These are phyloP conservation scores for Coemansia aciculifera DNA, from an alignment of 192 early-diverging fungal species.

Conservation along the genomic window DNA sequence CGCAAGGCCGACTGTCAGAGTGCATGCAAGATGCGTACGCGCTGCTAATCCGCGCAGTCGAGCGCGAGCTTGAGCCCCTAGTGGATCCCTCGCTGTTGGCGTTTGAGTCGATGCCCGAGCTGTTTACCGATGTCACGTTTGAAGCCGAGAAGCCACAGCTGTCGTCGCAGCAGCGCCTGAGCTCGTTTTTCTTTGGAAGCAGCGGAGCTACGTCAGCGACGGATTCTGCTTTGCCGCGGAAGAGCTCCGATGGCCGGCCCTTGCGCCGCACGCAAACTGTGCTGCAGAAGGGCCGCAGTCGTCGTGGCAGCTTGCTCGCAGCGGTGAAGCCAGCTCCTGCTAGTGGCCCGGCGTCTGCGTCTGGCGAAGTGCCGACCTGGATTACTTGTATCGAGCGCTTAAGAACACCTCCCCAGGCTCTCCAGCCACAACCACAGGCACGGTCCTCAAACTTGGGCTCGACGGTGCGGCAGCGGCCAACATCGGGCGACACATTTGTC, in stretches of 20 bases:
- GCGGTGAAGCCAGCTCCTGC: neutral
- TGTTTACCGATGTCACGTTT: conserved; percentile 55
- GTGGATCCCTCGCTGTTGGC: conserved; percentile 69
- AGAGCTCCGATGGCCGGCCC: conserved; percentile 48
- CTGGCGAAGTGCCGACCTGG: conserved; percentile 40
- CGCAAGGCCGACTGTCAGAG: conserved; percentile 80
- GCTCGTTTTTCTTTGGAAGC: conserved; percentile 47
- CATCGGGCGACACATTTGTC: conserved; percentile 54
- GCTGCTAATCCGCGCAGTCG: conserved; percentile 64
- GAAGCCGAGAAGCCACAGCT: conserved; percentile 35
- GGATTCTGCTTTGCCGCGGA: conserved; percentile 4
- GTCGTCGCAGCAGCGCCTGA: conserved; percentile 31
- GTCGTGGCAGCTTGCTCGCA: conserved; percentile 39
- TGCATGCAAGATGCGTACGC: conserved; percentile 73
- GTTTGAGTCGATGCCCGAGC: conserved; percentile 67
- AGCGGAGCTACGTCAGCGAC: conserved; percentile 20
- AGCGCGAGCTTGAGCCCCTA: conserved; percentile 66
- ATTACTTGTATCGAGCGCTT: conserved; percentile 32
- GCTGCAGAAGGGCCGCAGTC: conserved; percentile 31
- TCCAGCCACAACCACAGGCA: neutral
- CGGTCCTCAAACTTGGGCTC: conserved; percentile 5
- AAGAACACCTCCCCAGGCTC: neutral
- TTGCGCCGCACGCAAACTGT: conserved; percentile 48
- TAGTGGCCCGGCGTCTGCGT: conserved; percentile 29
- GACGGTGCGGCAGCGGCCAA: conserved; percentile 20